Evolutionary conservation across 2,329 filamentous ascomycete species (phyloP).

Genomic region (Beauveria varroae): DNA sequence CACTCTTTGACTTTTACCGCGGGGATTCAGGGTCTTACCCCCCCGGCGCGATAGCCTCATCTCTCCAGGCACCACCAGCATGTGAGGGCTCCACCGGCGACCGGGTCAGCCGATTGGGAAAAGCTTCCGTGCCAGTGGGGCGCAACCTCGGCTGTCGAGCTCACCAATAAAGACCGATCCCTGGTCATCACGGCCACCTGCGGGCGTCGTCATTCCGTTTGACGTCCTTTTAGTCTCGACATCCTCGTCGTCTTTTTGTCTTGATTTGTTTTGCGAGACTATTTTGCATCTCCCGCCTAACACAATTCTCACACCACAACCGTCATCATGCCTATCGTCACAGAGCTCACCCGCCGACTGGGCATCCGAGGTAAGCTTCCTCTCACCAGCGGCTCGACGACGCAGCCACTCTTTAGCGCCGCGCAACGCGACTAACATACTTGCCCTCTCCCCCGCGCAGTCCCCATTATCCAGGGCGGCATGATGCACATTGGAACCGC

Average conservation of each 20-base stretch:
- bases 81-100: conserved; percentile 6
- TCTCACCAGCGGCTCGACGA: background rate
- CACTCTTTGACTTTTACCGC: background rate
- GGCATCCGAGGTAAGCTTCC: conserved; percentile 41
- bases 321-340: conserved; percentile 47
- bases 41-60: conserved; percentile 2
- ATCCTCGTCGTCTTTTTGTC: background rate
- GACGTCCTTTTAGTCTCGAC: background rate
- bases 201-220: background rate
- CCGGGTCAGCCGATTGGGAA: conserved; percentile 2
- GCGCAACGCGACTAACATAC: background rate
- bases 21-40: background rate
- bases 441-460: conserved; percentile 28
- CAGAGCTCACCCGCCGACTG: conserved; percentile 49
- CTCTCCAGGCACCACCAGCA: background rate
- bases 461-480: conserved; percentile 77
- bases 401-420: background rate
- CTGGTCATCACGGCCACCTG: background rate
- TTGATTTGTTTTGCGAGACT: background rate
- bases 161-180: conserved; percentile 10
- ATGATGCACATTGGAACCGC: conserved; percentile 85
- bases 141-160: conserved; percentile 8
- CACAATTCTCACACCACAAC: background rate
- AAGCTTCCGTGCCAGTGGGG: background rate
- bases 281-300: no score